Evolutionary conservation across 208 protist species (phyloP), one percentile per base, ranked within the genome.

Genomic region (Trypanosoma lewisi): DNA sequence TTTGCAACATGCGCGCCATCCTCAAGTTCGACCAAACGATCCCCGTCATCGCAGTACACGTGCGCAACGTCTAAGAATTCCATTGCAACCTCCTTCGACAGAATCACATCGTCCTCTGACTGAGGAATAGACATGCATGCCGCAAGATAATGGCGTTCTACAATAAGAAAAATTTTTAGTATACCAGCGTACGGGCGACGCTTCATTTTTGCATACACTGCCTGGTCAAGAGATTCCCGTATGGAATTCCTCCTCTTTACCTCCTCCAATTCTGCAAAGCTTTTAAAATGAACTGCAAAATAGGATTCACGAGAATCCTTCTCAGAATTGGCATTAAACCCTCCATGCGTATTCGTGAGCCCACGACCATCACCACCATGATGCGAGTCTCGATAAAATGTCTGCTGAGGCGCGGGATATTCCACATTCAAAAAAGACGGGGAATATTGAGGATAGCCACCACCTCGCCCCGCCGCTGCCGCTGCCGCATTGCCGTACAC

Each of bases 221-320:
- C 34, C 5, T 61, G 42, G 0, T 79, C 48, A 19, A 91, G 62
- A 41, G 79, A 70, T 27, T 76, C 74, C 12, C 83, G 78, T 11
- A 89, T 47, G 4, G 70, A 71, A n/a, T 73, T 75, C n/a, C 68
- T 70, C 33, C 83, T 78, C n/a, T 81, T 69, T 16, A 77, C 75
- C 45, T 88, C 82, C 58, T 85, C 75, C 49, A 94, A 73, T 67
- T 80, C 70, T 19, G 70, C 82, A 59, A 89, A 94, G 53, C 63
- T 75, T 42, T 87, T 80, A 17, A 94, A 69, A 61, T 94, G 87
- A 4, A 94, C 72, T 9, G 88, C 59, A 56, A 66, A 80, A 62
- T 63, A 83, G 7, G 63, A 70, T 50, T 87, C 71, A 48, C 63
- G 39, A n/a, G 51, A 23, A 0, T 79, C 73, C 37, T 66, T 42